Percentiles rank a stretch among this genome's conserved stretches.
phyloP scores from a whole-genome alignment of 2,329 filamentous ascomycete species.

The Immersiporthe knoxdaviesiana region DNA sequence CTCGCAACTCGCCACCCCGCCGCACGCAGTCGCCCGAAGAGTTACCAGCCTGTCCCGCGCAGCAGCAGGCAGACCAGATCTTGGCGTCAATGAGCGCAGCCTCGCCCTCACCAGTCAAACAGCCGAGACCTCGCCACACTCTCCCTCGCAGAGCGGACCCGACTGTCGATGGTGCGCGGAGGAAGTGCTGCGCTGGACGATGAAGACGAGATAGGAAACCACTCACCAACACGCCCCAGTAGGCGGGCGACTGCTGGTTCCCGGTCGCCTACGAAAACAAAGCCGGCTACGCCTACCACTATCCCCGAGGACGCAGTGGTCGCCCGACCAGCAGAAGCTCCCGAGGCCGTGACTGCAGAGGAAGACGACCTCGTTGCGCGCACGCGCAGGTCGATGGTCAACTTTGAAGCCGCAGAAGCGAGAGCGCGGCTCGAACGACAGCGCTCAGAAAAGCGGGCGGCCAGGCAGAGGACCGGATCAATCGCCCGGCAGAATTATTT shows the following conservation, averaged over 20 bases:
- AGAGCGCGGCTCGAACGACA: constrained; percentile 62
- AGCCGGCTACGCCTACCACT: constrained; percentile 23
- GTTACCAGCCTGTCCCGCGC: constrained; percentile 44
- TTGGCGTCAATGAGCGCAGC: constrained; percentile 57
- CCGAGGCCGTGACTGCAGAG: constrained; percentile 37
- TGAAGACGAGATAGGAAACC: constrained; percentile 26
- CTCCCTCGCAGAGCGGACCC: constrained; percentile 77
- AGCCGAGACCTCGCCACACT: constrained; percentile 54
- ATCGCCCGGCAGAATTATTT: constrained; percentile 51
- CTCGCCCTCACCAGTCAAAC: constrained; percentile 62
- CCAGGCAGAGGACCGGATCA: constrained; percentile 40
- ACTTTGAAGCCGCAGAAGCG: constrained; percentile 63
- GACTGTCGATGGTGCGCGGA: constrained; percentile 74
- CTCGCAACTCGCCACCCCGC: constrained; percentile 3
- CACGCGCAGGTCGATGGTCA: constrained; percentile 64
- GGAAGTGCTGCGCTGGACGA: constrained; percentile 41
- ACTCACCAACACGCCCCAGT: constrained; percentile 1
- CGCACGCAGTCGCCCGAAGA: constrained; percentile 27
- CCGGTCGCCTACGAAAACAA: constrained; percentile 28
- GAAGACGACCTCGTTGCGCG: constrained; percentile 59
- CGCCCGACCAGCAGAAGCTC: constrained; percentile 35
- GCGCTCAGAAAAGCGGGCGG: constrained; percentile 51
- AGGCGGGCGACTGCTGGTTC: constrained; percentile 15
- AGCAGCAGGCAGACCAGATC: constrained; percentile 60
- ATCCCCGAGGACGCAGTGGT: constrained; percentile 8